Percentiles rank a stretch among this genome's conserved stretches.
These are phyloP conservation scores for Irpex sp. DNA, from an alignment of 1,284 basidiomycete species.

Conservation along the genomic window DNA sequence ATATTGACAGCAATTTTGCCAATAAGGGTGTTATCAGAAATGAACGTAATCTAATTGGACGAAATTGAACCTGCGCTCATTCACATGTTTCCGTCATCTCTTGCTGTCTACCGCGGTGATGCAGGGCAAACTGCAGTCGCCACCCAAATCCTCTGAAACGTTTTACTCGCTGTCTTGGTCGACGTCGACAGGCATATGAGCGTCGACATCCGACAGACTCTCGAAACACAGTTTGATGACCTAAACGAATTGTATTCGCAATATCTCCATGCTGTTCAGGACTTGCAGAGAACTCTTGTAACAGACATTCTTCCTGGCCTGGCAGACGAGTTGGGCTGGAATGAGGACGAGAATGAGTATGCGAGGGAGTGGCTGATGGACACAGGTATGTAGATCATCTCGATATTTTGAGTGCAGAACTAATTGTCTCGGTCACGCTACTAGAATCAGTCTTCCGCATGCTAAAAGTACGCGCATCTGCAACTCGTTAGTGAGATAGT, in stretches of 20 bases:
- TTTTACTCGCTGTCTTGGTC: background rate
- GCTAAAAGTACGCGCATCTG: slow-evolving; percentile 43
- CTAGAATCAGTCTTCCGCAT: slow-evolving; percentile 65
- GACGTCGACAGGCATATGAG: slow-evolving; percentile 2
- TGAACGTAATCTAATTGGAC: background rate
- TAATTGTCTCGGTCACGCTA: background rate
- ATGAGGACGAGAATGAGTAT: slow-evolving; percentile 42
- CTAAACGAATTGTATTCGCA: slow-evolving; percentile 35
- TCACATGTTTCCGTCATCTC: background rate
- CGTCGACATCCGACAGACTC: slow-evolving; percentile 10
- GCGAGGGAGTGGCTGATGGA: slow-evolving; percentile 60
- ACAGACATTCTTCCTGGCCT: slow-evolving; percentile 57
- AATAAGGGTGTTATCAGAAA: background rate
- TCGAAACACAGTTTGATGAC: slow-evolving; percentile 19
- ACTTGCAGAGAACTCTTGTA: slow-evolving; percentile 47
- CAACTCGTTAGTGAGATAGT: slow-evolving; percentile 9
- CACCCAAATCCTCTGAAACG: background rate
- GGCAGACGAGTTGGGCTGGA: slow-evolving; percentile 50
- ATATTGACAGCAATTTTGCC: background rate
- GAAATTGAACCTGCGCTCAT: background rate
- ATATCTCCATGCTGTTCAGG: slow-evolving; percentile 41
- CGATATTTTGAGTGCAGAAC: slow-evolving; percentile 1
- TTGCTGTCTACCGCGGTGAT: background rate
- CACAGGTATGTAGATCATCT: slow-evolving; percentile 27
- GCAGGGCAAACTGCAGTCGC: background rate